A percentile compares a stretch with the other conserved stretches of the same genome.
phyloP scores from a whole-genome alignment of 169 alveolate genomes.

The Cryptosporidium bovis region DNA sequence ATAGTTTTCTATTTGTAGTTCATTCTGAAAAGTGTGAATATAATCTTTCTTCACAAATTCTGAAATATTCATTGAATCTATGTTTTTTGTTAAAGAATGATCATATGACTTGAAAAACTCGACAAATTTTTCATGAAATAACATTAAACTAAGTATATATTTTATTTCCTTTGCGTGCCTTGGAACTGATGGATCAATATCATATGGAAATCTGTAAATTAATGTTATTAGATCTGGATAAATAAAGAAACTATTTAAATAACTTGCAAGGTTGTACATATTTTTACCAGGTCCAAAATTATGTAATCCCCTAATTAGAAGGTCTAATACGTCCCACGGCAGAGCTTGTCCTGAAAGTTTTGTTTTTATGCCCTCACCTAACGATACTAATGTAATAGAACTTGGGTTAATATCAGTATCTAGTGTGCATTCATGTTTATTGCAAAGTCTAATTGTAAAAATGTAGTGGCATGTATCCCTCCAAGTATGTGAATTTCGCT shows the following conservation, averaged over 20 bases:
- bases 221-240: constrained; percentile 29
- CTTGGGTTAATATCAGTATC: constrained; percentile 1
- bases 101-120: neutral
- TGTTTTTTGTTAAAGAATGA: neutral
- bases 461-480: constrained; percentile 32
- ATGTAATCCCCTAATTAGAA: neutral
- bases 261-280: constrained; percentile 18
- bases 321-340: constrained; percentile 64
- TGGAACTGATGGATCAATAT: constrained; percentile 9
- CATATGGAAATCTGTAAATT: constrained; percentile 50
- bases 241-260: constrained; percentile 9
- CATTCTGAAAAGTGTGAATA: too few species aligned
- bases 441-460: constrained; percentile 39
- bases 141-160: constrained; percentile 30
- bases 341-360: constrained; percentile 65
- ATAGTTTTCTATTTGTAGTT: neutral
- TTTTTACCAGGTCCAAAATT: neutral
- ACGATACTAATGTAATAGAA: constrained; percentile 45
- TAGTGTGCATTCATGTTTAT: neutral
- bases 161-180: constrained; percentile 50
- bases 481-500: constrained; percentile 32
- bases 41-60: too few species aligned
- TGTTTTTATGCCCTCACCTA: constrained; percentile 71
- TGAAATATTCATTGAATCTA: too few species aligned
- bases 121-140: constrained; percentile 31